phyloP scores from a whole-genome alignment of 306 rosid genomes.

The Purshia tridentata region DNA sequence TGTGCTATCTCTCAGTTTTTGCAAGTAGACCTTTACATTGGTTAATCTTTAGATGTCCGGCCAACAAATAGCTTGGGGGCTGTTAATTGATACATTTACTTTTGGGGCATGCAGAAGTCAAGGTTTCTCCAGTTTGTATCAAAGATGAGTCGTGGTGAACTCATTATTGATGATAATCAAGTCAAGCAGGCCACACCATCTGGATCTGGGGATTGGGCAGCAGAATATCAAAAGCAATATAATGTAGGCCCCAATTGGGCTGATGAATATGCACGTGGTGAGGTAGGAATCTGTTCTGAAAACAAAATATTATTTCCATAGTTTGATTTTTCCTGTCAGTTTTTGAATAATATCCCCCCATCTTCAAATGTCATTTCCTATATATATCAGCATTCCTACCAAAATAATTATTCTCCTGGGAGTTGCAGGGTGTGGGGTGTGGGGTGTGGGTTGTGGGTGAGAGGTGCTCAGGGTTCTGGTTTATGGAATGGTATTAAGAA shows the following conservation, averaged over 20 bases:
- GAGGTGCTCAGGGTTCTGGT: neutral
- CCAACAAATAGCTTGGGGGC: neutral
- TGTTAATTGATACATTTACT: neutral
- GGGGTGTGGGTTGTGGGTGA: neutral
- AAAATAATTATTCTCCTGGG: neutral
- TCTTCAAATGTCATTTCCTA: neutral
- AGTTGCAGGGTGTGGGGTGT: neutral
- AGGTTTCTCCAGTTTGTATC: constrained; percentile 94
- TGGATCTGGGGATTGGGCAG: constrained; percentile 81
- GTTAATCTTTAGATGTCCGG: neutral
- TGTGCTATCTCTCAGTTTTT: neutral
- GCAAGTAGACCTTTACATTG: neutral
- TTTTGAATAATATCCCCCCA: neutral
- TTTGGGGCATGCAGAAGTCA: constrained; percentile 65
- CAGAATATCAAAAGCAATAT: constrained; percentile 75
- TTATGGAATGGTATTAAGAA: neutral
- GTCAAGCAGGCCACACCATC: constrained; percentile 63
- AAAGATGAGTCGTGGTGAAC: constrained; percentile 97
- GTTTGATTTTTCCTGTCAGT: neutral
- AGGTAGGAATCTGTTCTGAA: constrained; percentile 28
- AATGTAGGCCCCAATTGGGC: constrained; percentile 65
- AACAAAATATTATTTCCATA: constrained; percentile 14
- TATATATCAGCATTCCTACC: neutral
- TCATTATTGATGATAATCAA: constrained; percentile 86
- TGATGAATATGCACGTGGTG: constrained; percentile 66